Base-by-base conservation (phyloP, 495 filamentous ascomycete genomes). In the Polyplosphaeria fusca region DNA sequence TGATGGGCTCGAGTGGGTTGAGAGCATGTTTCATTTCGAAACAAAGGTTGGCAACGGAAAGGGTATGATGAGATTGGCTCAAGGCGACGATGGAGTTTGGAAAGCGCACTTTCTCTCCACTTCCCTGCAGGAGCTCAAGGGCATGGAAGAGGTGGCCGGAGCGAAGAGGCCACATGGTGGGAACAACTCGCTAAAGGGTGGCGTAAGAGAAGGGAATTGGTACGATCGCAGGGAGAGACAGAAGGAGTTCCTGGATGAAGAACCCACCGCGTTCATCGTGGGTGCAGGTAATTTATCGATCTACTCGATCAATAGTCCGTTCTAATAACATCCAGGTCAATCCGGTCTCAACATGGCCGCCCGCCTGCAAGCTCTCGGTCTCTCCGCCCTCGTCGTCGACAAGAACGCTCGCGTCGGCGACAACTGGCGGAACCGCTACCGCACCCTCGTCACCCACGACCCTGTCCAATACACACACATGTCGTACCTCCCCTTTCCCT, bases 391-490 rank as follows among this genome's bases (percentile, higher is more conserved):
- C 30, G 65, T 87, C 26, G 78, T 91, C 55, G 88, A 92, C 65
- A 69, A 73, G 23, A 84, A 84, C 63, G 74, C 77, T 4, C 67
- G 77, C 18, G 71, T 92, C 12, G 88, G 88, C 4, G 88, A 89
- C 63, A 88, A 82, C 70, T 92, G 88, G 88, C 77, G 87, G 19
- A 78, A 77, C 19, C 73, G 88, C 22, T 85, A 84, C 55, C 45
- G 47, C 70, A 76, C 47, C 71, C 72, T 80, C 4, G 86, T 89
- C 0, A 77, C 88, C 11, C 88, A 91, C 61, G 86, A 91, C 58
- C 83, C 86, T 0, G 81, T 91, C 5, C 86, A 84, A 80, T 88
- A 81, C 58, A 84, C 88, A 62, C 86, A 89, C 64, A 67, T 89
- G 67, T 82, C 87, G 0, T 91, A 88, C 69, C 45, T 91, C 1